Base-by-base conservation (phyloP, 805 yeast genomes). In the Ogataea paradorogensis region DNA sequence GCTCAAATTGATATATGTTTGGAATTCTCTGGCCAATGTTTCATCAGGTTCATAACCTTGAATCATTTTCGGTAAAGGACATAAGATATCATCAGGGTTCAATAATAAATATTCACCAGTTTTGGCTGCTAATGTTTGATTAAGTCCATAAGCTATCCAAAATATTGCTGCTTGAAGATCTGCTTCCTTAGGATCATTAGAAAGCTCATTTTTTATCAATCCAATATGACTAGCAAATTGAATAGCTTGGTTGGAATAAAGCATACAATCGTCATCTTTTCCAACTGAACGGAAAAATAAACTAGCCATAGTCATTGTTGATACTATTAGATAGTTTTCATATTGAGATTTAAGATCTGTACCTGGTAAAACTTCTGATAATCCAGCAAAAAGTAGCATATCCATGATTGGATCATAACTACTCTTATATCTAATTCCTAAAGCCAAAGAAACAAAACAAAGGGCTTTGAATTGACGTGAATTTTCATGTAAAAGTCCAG, bases 91-190 rank as follows among this genome's bases (percentile, higher is more conserved):
- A 6, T 35, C 20, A 33, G 36, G 41, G 2, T 35, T 29, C 14
- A 58, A 28, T 11, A 53, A 30, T 32, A 52, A 44, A 2, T 47
- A 45, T 23, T 51, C 50, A 9, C 62, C 62, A 50, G 51, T 52
- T 37, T 56, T 56, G 9, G 59, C 55, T 8, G 57, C 48, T n/a
- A 53, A 25, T 4, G 51, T 46, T 38, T 56, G 42, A 29, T 55
- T 56, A 14, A 51, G 43, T 7, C 59, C 59, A 39, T 48, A 56
- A 5, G 53, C 34, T 8, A 50, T 48, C 62, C 62, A 57, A 40
- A 49, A 51, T 2, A 56, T 42, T 16, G 57, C 38, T 10, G 53
- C 37, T 38, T 55, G 56, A 13, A 51, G 31, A 30, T 56, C 56
- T 26, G 33, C 38, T 21, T 46, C 53, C 7, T 35, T 33, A 5